These are phyloP conservation scores for Parastagonospora nodorum DNA, from an alignment of 2,329 filamentous ascomycete species.

Conservation along the genomic window DNA sequence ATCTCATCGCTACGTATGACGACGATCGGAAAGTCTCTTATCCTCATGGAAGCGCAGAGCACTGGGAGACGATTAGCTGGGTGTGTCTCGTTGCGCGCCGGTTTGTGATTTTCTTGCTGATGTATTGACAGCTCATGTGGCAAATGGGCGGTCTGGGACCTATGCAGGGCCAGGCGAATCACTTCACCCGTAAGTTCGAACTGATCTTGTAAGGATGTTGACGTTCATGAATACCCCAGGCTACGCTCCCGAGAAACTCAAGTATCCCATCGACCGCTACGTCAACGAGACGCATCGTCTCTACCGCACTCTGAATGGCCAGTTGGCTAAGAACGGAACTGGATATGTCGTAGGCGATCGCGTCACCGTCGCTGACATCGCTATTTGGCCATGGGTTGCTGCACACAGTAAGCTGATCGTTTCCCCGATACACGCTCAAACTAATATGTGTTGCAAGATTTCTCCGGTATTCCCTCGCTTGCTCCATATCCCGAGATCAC, in stretches of 20 bases:
- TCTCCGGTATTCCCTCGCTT: slow-evolving; percentile 3
- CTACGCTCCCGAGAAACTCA: not conserved
- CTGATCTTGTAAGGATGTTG: not conserved
- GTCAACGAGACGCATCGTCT: not conserved
- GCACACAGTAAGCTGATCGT: slow-evolving; percentile 4
- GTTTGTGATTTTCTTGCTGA: too few species aligned
- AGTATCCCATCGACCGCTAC: slow-evolving; percentile 1
- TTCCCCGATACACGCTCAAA: not conserved
- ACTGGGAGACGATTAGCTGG: slow-evolving; percentile 5
- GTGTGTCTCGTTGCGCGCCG: too few species aligned
- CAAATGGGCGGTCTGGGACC: slow-evolving; percentile 29
- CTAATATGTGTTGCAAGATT: slow-evolving; percentile 2
- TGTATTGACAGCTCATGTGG: slow-evolving; percentile 66
- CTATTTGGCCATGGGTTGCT: slow-evolving; percentile 9
- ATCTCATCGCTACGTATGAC: not conserved
- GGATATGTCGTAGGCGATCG: slow-evolving; percentile 10
- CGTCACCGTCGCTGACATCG: slow-evolving; percentile 7
- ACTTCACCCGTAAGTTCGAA: slow-evolving; percentile 14
- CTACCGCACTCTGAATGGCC: not conserved
- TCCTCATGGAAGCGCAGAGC: not conserved
- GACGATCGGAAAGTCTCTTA: not conserved
- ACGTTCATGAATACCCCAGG: not conserved
- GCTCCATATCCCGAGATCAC: slow-evolving; percentile 1
- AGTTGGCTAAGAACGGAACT: slow-evolving; percentile 2
- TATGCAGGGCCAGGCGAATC: slow-evolving; percentile 37